A percentile compares a stretch with the other conserved stretches of the same genome.
These are phyloP conservation scores for Trichosporon sp. DNA, from an alignment of 1,284 basidiomycete species.

Conservation along the genomic window DNA sequence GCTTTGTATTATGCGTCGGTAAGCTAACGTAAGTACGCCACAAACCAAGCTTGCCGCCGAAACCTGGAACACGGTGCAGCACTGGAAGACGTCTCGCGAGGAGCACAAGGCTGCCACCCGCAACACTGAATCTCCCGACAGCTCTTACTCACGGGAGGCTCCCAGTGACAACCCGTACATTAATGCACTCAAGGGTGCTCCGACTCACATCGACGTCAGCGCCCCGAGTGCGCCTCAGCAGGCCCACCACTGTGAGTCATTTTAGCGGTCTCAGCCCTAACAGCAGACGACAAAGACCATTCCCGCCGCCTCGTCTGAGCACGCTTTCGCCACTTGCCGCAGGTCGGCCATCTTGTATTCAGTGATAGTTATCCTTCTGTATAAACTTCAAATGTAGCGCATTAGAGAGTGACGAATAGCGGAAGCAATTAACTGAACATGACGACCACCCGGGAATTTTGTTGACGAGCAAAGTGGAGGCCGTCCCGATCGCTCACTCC, in stretches of 20 bases:
- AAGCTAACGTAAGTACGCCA: constrained; percentile 41
- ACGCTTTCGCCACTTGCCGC: not conserved
- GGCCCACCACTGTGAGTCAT: not conserved
- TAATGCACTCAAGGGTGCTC: not conserved
- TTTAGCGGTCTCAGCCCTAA: not conserved
- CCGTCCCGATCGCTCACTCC: not conserved
- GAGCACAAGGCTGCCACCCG: not conserved
- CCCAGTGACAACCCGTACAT: constrained; percentile 1
- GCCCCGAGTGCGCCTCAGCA: not conserved
- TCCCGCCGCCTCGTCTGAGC: not conserved
- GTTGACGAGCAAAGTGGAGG: constrained; percentile 18
- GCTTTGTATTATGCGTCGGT: constrained; percentile 18
- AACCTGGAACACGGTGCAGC: constrained; percentile 48
- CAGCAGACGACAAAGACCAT: not conserved
- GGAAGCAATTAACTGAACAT: not conserved
- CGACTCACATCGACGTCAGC: not conserved
- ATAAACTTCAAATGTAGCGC: not conserved
- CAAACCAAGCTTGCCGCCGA: constrained; percentile 51
- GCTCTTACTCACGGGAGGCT: not conserved
- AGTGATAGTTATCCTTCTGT: not conserved
- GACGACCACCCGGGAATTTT: constrained; percentile 7
- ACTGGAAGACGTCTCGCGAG: not conserved
- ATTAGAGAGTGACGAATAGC: not conserved
- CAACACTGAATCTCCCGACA: not conserved
- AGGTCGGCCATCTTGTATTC: not conserved